Percentiles rank a stretch among this genome's conserved stretches.
Conservation (phyloP, 2,329 filamentous ascomycete genomes). For the Ceratocystis lukuohia region DNA sequence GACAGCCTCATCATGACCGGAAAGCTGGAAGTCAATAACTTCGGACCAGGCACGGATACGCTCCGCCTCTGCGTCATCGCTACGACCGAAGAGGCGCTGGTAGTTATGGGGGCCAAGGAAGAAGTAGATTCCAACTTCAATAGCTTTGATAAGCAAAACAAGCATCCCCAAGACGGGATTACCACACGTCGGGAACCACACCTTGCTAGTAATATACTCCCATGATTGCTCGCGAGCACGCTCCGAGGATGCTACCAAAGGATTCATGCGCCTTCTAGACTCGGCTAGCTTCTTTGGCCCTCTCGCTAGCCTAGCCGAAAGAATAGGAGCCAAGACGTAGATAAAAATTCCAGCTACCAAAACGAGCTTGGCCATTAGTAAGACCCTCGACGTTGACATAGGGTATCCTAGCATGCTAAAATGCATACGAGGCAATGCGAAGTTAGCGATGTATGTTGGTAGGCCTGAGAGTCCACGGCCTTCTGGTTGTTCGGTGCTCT, state of each 20-base stretch:
- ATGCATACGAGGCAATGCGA: slow-evolving; percentile 35
- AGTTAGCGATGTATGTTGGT: slow-evolving; percentile 44
- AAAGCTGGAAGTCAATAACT: slow-evolving; percentile 81
- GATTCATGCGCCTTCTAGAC: slow-evolving; percentile 35
- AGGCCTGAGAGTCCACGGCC: slow-evolving; percentile 55
- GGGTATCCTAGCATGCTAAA: slow-evolving; percentile 43
- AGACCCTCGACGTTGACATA: slow-evolving; percentile 31
- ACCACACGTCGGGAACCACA: slow-evolving; percentile 71
- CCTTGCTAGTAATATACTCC: slow-evolving; percentile 83
- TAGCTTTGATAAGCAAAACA: slow-evolving; percentile 63
- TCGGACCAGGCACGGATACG: slow-evolving; percentile 88
- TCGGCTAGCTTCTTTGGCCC: background rate
- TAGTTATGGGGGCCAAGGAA: slow-evolving; percentile 65
- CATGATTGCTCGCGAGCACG: slow-evolving; percentile 68
- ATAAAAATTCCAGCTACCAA: slow-evolving; percentile 41
- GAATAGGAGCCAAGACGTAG: slow-evolving; percentile 42
- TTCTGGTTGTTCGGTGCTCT: slow-evolving; percentile 47
- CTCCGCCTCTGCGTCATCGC: slow-evolving; percentile 71
- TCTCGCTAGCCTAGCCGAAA: slow-evolving; percentile 29
- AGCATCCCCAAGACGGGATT: slow-evolving; percentile 75
- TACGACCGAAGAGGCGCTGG: slow-evolving; percentile 64
- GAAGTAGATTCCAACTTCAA: slow-evolving; percentile 70
- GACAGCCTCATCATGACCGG: slow-evolving; percentile 78
- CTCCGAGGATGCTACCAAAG: slow-evolving; percentile 67
- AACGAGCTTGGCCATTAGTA: slow-evolving; percentile 40